Evolutionary conservation across 805 yeast genomes (phyloP).

Genomic region (Suhomyces kilbournensis): DNA sequence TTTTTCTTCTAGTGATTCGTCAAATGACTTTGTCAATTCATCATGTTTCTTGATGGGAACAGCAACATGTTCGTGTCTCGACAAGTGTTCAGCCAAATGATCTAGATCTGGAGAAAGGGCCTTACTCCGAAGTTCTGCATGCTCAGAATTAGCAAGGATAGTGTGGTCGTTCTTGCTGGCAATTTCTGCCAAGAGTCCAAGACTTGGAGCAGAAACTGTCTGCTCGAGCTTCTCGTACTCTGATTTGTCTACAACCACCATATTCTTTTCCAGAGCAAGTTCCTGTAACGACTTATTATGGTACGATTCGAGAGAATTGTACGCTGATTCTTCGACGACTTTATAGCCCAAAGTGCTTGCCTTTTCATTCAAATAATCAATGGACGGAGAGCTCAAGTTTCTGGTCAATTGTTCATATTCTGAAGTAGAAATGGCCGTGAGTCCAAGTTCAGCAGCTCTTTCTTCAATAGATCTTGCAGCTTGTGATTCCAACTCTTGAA

Average conservation of each 20-base stretch:
- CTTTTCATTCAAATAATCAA: constrained; percentile 5
- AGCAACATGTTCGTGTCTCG: constrained; percentile 4
- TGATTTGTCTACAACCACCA: constrained; percentile 1
- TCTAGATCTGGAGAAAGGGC: constrained; percentile 2
- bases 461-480: constrained; percentile 4
- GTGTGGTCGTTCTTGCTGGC: not conserved
- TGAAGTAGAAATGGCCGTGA: constrained; percentile 9
- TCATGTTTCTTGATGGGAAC: constrained; percentile 15
- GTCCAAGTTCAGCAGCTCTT: constrained; percentile 10
- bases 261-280: constrained; percentile 4
- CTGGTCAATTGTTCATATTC: not conserved
- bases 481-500: constrained; percentile 4
- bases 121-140: not conserved
- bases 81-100: not conserved
- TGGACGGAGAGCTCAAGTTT: constrained; percentile 1
- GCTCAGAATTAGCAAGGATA: not conserved
- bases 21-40: constrained; percentile 12
- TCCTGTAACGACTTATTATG: not conserved
- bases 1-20: constrained; percentile 5
- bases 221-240: constrained; percentile 3
- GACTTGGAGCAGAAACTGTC: constrained; percentile 9
- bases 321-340: not conserved
- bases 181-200: constrained; percentile 7
- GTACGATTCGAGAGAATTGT: not conserved
- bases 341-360: constrained; percentile 1